Evolutionary conservation across 179 eudicot genomes (phyloP).

Genomic region (Camellia oleifera): DNA sequence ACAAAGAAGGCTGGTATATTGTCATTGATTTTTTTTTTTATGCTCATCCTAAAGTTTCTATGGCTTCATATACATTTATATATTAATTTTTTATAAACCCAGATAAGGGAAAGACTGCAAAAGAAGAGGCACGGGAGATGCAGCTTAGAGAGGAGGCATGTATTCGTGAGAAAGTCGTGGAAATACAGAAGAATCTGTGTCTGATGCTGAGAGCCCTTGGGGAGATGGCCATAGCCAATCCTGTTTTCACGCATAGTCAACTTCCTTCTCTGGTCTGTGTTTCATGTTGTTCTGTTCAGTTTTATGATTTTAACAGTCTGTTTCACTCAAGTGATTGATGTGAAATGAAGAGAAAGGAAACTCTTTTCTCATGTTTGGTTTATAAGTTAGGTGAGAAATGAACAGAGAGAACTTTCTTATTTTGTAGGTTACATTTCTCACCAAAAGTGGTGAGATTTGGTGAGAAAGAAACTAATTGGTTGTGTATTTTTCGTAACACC

Average conservation of each 20-base stretch:
- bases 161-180: constrained; percentile 61
- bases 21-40: background rate
- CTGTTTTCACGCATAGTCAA: constrained; percentile 90
- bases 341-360: no score
- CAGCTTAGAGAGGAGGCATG: constrained; percentile 78
- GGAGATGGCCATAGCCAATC: constrained; percentile 88
- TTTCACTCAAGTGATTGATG: no score
- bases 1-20: constrained; percentile 62
- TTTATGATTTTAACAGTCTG: background rate
- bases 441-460: no score
- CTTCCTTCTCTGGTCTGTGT: constrained; percentile 83
- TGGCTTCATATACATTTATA: background rate
- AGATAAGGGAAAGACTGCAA: constrained; percentile 92
- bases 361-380: no score
- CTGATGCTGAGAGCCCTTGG: constrained; percentile 80
- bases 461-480: no score
- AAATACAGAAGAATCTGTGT: constrained; percentile 67
- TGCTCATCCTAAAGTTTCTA: background rate
- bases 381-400: no score
- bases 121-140: constrained; percentile 97
- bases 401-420: no score
- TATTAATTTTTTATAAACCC: constrained; percentile 19
- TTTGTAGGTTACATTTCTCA: no score
- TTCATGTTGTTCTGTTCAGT: constrained; percentile 4
- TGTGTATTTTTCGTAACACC: no score